Evolutionary conservation across 2,329 filamentous ascomycete species (phyloP).

Genomic region (Ophiostoma novo-ulmi): DNA sequence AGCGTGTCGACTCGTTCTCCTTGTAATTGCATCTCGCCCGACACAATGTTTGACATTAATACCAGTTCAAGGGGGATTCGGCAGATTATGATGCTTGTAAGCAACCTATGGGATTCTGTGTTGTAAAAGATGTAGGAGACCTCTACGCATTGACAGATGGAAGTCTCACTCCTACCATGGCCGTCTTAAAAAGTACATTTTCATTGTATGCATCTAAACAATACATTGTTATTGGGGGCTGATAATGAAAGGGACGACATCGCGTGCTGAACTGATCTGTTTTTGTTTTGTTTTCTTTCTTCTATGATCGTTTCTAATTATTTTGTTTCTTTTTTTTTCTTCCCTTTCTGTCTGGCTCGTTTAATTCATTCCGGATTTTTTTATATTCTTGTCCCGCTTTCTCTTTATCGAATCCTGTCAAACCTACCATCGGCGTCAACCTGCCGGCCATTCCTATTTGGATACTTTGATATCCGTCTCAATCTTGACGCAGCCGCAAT

Average conservation of each 20-base stretch:
- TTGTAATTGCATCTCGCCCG: too few relatives aligned
- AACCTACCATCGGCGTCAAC: background rate
- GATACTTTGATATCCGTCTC: background rate
- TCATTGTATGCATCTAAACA: too few relatives aligned
- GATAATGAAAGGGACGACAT: background rate
- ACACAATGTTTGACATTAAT: too few relatives aligned
- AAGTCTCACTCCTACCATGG: too few relatives aligned
- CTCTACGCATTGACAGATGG: too few relatives aligned
- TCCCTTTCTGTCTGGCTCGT: background rate
- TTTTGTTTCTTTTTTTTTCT: conserved; percentile 8
- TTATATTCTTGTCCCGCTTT: background rate
- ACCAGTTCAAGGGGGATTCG: too few relatives aligned
- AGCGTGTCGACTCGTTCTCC: too few relatives aligned
- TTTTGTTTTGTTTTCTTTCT: background rate
- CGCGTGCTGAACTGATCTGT: background rate
- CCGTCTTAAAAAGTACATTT: too few relatives aligned
- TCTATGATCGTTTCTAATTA: background rate
- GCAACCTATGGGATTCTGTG: too few relatives aligned
- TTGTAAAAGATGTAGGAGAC: too few relatives aligned
- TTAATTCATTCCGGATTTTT: background rate
- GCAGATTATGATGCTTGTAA: too few relatives aligned
- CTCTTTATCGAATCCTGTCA: background rate
- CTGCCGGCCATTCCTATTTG: background rate
- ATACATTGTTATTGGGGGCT: background rate
- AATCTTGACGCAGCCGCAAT: too few relatives aligned